Evolutionary conservation across 1,284 basidiomycete species (phyloP), one percentile per base, ranked within the genome.

Genomic region (Inonotus obliquus): DNA sequence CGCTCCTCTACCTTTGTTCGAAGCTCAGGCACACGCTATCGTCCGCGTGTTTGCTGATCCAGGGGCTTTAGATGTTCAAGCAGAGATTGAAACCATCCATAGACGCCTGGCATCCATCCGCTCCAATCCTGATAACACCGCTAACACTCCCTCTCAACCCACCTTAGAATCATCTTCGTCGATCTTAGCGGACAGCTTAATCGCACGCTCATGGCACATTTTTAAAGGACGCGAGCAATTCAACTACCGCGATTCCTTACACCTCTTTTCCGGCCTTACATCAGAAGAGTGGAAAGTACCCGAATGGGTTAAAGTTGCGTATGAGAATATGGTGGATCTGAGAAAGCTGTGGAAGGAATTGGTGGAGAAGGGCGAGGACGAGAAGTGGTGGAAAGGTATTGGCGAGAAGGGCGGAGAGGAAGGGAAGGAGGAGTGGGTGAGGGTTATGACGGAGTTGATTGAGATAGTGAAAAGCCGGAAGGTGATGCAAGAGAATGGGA

Each of bases 391-490:
- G 17, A 72, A 73, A 61, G 85, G 80, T 1, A 81, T 91, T 27
- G 89, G 89, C 0, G 71, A 79, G 66, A 74, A 77, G 21, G 81
- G 80, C 10, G 65, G 72, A 2, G 69, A 81, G 27, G 86, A 89
- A 63, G 91, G 89, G 89, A 76, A 85, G 10, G 78, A 77, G 23
- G 86, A 89, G 63, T 91, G 89, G 89, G 76, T 85, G 10, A 77
- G 77, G 23, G 67, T 89, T 65, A 79, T 87, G 77, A 69, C 74
- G 63, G 75, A 27, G 19, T 25, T 63, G 45, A 19, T 56, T 17
- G 41, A 37, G 44, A 58, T 48, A 32, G 48, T 37, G 55, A 56
- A 51, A 27, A 29, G 48, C 25, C 9, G 51, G 4, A 52, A 29
- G 17, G 27, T 35, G 51, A 27, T 21, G 48, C 19, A 49, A 23